Evolutionary conservation across 1,284 basidiomycete species (phyloP), one percentile per base, ranked within the genome.

Genomic region (Malassezia cuniculi): DNA sequence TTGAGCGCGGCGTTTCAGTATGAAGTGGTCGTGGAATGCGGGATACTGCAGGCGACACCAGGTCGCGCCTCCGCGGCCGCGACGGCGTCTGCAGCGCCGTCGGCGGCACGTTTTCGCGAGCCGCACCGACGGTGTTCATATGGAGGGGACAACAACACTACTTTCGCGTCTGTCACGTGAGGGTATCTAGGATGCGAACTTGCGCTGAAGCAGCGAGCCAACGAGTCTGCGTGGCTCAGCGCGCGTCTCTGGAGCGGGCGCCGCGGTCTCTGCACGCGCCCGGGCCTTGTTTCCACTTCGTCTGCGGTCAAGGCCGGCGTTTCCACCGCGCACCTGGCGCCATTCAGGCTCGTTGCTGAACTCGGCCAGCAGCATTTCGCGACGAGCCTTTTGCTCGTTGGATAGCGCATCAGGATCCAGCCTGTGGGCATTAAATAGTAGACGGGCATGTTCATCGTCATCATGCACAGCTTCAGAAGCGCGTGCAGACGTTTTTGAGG

Each of bases 271-370:
- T n/a, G n/a, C n/a, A n/a, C n/a, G n/a, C n/a, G n/a, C n/a, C n/a
- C n/a, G n/a, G n/a, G n/a, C n/a, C n/a, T n/a, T n/a, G n/a, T 37
- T 22, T 10, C 26, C 31, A 10, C 26, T 37, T 9, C 41, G 35
- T 6, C 42, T 36, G 8, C 41, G 36, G 15, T 44, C 41, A 24
- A 39, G 30, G 11, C 36, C 35, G 25, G 27, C 17, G 28, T 36
- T 36, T 5, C 42, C 42, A 12, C 42, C 42, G n/a, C 42, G 36
- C 17, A 15, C 36, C 12, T 45, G 17, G 12, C 34, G 36, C 42
- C 42, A 45, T n/a, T 24, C 8, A 2, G 42, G 42, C 24, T 45
- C 42, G 36, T 45, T 31, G 27, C 42, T 39, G 37, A 37, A 45
- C 25, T 45, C 42, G 11, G 34, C 36, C 19, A 45, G 18, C 3